phyloP scores from a whole-genome alignment of 1,284 basidiomycete species.

The Trametes polyzona region DNA sequence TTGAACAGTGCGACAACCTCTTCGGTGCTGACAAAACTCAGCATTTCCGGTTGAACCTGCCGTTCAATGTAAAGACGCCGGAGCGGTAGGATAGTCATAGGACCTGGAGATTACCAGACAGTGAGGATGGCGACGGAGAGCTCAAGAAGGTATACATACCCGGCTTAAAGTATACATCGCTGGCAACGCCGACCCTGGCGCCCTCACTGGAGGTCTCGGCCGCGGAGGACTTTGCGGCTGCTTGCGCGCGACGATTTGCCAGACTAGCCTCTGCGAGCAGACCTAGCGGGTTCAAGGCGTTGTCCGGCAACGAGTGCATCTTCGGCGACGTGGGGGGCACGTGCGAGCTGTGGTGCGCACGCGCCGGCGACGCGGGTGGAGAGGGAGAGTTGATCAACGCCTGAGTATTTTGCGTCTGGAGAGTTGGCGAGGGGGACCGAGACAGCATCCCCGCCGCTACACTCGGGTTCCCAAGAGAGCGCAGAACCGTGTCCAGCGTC shows the following conservation, averaged over 20 bases:
- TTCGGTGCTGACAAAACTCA: slow-evolving; percentile 81
- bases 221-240: slow-evolving; percentile 28
- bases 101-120: slow-evolving; percentile 48
- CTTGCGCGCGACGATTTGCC: slow-evolving; percentile 73
- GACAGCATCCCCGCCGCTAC: slow-evolving; percentile 80
- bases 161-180: slow-evolving; percentile 93
- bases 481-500: slow-evolving; percentile 86
- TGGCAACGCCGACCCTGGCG: slow-evolving; percentile 77
- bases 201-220: slow-evolving; percentile 27
- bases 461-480: slow-evolving; percentile 81
- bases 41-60: slow-evolving; percentile 88
- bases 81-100: slow-evolving; percentile 86
- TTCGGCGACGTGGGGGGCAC: slow-evolving; percentile 63
- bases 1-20: slow-evolving; percentile 91
- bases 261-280: slow-evolving; percentile 90
- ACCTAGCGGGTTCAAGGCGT: slow-evolving; percentile 88
- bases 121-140: slow-evolving; percentile 17
- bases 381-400: slow-evolving; percentile 64
- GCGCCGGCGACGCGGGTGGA: slow-evolving; percentile 45
- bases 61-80: slow-evolving; percentile 89
- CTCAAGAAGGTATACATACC: slow-evolving; percentile 56
- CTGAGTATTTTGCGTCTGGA: slow-evolving; percentile 57
- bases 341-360: slow-evolving; percentile 30
- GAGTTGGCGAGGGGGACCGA: slow-evolving; percentile 75
- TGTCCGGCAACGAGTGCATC: slow-evolving; percentile 89